Evolutionary conservation across 495 filamentous ascomycete genomes (phyloP).

Genomic region (Endocarpon pusillum): DNA sequence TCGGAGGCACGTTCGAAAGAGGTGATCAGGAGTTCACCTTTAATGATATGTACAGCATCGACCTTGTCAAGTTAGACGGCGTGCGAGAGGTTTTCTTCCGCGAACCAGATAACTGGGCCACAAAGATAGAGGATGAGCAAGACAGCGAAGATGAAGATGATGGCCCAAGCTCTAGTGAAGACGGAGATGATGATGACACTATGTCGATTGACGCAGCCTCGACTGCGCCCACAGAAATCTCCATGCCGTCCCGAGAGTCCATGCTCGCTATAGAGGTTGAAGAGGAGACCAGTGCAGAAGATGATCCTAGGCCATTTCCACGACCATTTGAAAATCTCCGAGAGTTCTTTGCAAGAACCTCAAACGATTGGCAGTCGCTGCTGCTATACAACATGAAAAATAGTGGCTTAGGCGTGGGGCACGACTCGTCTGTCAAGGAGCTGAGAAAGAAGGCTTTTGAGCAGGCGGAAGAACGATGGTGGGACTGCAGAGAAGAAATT

Average conservation of each 20-base stretch:
- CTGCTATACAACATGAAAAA: conserved; percentile 50
- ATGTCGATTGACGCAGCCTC: conserved; percentile 26
- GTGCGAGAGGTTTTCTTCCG: conserved; percentile 74
- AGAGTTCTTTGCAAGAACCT: conserved; percentile 82
- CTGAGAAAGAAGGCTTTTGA: conserved; percentile 78
- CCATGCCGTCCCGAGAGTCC: conserved; percentile 9
- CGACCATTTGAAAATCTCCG: conserved; percentile 82
- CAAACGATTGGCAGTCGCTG: conserved; percentile 74
- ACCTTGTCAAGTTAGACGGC: conserved; percentile 81
- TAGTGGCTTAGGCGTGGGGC: conserved; percentile 33
- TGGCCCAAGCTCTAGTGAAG: conserved; percentile 48
- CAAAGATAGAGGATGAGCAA: conserved; percentile 46
- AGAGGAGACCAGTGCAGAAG: conserved; percentile 16
- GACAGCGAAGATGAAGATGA: conserved; percentile 55
- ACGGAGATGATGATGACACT: conserved; percentile 32
- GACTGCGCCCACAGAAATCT: conserved; percentile 17
- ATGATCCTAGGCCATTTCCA: conserved; percentile 31
- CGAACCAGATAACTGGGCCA: conserved; percentile 75
- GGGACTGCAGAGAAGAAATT: conserved; percentile 94
- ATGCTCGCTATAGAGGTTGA: conserved; percentile 37
- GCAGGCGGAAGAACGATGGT: conserved; percentile 89
- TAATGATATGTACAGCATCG: conserved; percentile 82
- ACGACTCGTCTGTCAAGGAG: conserved; percentile 67
- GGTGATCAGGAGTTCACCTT: conserved; percentile 88
- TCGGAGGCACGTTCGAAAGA: conserved; percentile 88